Conservation (phyloP, 2,329 filamentous ascomycete genomes). For the Xylariaceae sp. region DNA sequence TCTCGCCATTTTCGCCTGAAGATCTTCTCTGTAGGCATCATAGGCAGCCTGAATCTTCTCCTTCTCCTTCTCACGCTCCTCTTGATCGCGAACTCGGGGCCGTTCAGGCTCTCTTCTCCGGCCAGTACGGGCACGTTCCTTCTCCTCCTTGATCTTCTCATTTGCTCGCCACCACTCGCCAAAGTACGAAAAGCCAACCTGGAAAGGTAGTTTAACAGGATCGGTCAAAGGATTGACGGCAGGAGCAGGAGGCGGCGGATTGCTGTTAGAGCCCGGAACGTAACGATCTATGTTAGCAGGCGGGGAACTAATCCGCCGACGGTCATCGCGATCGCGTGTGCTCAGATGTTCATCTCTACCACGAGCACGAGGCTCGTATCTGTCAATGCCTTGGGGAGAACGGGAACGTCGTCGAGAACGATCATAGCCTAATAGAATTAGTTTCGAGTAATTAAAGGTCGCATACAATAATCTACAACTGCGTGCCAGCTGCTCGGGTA, state of each 20-base stretch:
- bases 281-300: slow-evolving; percentile 78
- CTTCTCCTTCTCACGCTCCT: slow-evolving; percentile 75
- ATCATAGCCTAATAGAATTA: slow-evolving; percentile 46
- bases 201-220: slow-evolving; percentile 66
- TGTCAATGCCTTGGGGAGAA: slow-evolving; percentile 65
- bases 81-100: slow-evolving; percentile 60
- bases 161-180: slow-evolving; percentile 83
- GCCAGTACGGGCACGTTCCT: slow-evolving; percentile 64
- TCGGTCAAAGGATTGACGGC: slow-evolving; percentile 64
- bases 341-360: slow-evolving; percentile 61
- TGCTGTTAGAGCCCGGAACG: slow-evolving; percentile 65
- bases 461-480: neutral
- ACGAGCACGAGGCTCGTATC: slow-evolving; percentile 67
- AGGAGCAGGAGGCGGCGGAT: slow-evolving; percentile 39
- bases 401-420: slow-evolving; percentile 60
- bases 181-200: slow-evolving; percentile 81
- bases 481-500: neutral
- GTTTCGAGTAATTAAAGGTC: slow-evolving; percentile 2
- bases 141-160: slow-evolving; percentile 76
- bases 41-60: slow-evolving; percentile 68
- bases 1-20: slow-evolving; percentile 75
- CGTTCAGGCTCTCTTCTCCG: slow-evolving; percentile 61
- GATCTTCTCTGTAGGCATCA: slow-evolving; percentile 61
- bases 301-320: slow-evolving; percentile 56
- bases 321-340: slow-evolving; percentile 49